phyloP scores from a whole-genome alignment of 495 filamentous ascomycete species.

The Xylaria bambusicola region DNA sequence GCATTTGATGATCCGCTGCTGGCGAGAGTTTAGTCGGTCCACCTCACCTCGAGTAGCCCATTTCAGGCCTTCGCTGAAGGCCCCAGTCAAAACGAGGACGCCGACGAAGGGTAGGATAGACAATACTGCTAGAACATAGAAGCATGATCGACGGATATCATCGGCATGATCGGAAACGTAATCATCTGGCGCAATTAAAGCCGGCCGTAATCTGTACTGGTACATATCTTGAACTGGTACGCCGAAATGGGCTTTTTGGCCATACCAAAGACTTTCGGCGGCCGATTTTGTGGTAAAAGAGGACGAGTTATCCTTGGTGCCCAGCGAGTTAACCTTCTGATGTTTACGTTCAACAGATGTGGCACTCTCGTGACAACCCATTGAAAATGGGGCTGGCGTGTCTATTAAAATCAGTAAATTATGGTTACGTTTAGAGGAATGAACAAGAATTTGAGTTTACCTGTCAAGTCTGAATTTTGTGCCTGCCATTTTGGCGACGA shows the following conservation, averaged over 20 bases:
- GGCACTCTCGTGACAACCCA: neutral
- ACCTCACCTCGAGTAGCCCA: conserved; percentile 42
- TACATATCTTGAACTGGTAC: conserved; percentile 18
- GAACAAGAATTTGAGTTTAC: neutral
- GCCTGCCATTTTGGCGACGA: neutral
- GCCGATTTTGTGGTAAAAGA: neutral
- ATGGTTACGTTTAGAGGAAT: neutral
- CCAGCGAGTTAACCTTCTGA: neutral
- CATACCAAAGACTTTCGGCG: neutral
- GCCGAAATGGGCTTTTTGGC: neutral
- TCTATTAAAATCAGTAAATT: neutral
- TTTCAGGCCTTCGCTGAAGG: conserved; percentile 26
- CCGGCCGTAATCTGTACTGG: conserved; percentile 7
- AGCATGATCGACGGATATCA: conserved; percentile 28
- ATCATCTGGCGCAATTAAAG: conserved; percentile 22
- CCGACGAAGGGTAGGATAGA: conserved; percentile 39
- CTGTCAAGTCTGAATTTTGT: neutral
- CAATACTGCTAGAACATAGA: conserved; percentile 30
- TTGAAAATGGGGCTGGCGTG: neutral
- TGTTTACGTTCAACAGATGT: neutral
- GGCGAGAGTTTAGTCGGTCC: conserved; percentile 25
- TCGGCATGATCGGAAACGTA: conserved; percentile 31
- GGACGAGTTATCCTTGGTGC: neutral
- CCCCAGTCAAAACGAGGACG: conserved; percentile 29
- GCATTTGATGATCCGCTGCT: conserved; percentile 28